A percentile compares a stretch with the other conserved stretches of the same genome.
Evolutionary conservation across 1,284 basidiomycete species (phyloP).

Genomic region (Cryptococcus jaspeensis): DNA sequence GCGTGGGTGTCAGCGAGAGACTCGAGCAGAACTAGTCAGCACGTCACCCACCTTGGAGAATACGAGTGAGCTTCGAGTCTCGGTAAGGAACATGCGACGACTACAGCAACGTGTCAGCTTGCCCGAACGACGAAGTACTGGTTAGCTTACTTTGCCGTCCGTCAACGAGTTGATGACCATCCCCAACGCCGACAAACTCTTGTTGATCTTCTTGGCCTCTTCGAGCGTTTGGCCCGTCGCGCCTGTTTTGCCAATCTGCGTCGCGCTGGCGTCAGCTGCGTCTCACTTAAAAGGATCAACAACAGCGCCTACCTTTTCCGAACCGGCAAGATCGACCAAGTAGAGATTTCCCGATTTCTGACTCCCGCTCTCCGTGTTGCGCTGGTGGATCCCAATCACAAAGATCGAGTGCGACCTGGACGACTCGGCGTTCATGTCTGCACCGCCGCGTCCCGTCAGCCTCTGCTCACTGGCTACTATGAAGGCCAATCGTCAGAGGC

Average conservation of each 20-base stretch:
- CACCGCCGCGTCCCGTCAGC: background rate
- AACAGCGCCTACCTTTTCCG: slow-evolving; percentile 74
- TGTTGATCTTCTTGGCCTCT: slow-evolving; percentile 99
- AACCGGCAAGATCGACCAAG: slow-evolving; percentile 96
- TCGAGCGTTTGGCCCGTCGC: slow-evolving; percentile 98
- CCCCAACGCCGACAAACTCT: slow-evolving; percentile 92
- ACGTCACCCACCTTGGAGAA: slow-evolving; percentile 67
- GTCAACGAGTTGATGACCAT: slow-evolving; percentile 99
- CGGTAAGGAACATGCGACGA: slow-evolving; percentile 97
- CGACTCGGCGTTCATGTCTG: slow-evolving; percentile 99
- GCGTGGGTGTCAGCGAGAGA: background rate
- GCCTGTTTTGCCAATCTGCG: slow-evolving; percentile 81
- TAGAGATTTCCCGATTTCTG: slow-evolving; percentile 97
- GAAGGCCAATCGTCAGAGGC: slow-evolving; percentile 2
- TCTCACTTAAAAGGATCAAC: background rate
- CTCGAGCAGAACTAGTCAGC: no score
- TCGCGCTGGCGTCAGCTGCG: background rate
- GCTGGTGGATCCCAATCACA: slow-evolving; percentile 93
- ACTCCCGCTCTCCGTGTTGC: slow-evolving; percentile 92
- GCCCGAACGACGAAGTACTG: background rate
- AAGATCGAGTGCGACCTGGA: slow-evolving; percentile 99
- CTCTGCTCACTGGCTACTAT: background rate
- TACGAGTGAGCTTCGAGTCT: slow-evolving; percentile 98
- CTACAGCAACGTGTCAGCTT: slow-evolving; percentile 53
- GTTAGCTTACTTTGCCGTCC: slow-evolving; percentile 74